phyloP scores from a whole-genome alignment of 1,139 yeast species.

The Lodderomyces jiufengensis region DNA sequence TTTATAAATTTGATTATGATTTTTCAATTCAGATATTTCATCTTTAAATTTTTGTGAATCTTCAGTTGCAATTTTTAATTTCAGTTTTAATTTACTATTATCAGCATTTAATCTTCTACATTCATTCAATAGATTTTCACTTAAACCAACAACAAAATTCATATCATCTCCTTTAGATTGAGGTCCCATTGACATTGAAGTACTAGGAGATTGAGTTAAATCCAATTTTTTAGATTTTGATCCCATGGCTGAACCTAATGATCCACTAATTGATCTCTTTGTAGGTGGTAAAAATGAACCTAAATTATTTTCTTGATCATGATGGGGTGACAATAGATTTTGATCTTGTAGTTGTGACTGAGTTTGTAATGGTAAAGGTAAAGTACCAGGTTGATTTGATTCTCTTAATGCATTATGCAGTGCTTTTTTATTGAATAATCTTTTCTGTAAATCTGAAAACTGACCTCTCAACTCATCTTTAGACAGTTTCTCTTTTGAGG shows the following conservation, averaged over 20 bases:
- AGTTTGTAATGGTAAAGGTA: slow-evolving; percentile 11
- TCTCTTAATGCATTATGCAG: slow-evolving; percentile 19
- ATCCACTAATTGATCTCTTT: slow-evolving; percentile 5
- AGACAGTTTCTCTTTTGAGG: slow-evolving; percentile 12
- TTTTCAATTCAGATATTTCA: slow-evolving; percentile 33
- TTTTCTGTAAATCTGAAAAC: slow-evolving; percentile 56
- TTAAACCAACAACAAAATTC: slow-evolving; percentile 77
- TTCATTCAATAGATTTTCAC: slow-evolving; percentile 74
- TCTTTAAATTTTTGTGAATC: slow-evolving; percentile 37
- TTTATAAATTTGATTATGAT: slow-evolving; percentile 28
- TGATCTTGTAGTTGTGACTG: slow-evolving; percentile 3
- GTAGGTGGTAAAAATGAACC: slow-evolving; percentile 15
- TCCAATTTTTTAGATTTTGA: slow-evolving; percentile 2
- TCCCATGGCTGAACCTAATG: slow-evolving; percentile 5
- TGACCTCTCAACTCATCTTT: slow-evolving; percentile 51
- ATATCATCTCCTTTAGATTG: slow-evolving; percentile 60
- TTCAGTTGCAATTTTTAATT: slow-evolving; percentile 39
- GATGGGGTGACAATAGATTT: slow-evolving; percentile 1
- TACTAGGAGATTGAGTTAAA: slow-evolving; percentile 15
- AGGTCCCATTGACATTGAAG: slow-evolving; percentile 38
- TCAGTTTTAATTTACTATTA: slow-evolving; percentile 49
- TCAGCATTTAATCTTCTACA: slow-evolving; percentile 77
- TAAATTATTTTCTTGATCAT: slow-evolving; percentile 20
- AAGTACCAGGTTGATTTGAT: slow-evolving; percentile 6
- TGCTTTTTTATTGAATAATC: slow-evolving; percentile 38